These are phyloP conservation scores for Canavalia gladiata DNA, from an alignment of 306 rosid genomes.

Conservation along the genomic window DNA sequence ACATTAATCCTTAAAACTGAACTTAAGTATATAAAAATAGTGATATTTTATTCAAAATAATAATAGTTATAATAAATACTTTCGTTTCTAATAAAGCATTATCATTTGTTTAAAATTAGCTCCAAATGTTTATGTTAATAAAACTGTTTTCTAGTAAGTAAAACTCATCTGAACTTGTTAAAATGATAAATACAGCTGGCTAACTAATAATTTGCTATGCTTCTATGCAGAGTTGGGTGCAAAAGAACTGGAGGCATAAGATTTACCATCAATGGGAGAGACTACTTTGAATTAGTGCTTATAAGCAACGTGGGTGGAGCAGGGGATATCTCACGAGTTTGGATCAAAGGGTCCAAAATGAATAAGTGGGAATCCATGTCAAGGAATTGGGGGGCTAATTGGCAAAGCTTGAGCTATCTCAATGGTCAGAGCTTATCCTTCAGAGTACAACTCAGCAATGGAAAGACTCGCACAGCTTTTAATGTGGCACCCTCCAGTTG, in stretches of 20 bases:
- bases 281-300: slow-evolving; percentile 63
- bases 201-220: slow-evolving; percentile 9
- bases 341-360: slow-evolving; percentile 67
- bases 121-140: too few relatives aligned
- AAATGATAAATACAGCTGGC: not conserved
- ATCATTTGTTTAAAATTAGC: too few relatives aligned
- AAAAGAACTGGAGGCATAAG: slow-evolving; percentile 60
- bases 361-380: slow-evolving; percentile 66
- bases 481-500: slow-evolving; percentile 61
- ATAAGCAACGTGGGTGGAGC: slow-evolving; percentile 64
- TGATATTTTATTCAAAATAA: too few relatives aligned
- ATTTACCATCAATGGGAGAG: slow-evolving; percentile 61
- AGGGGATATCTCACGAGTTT: slow-evolving; percentile 63
- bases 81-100: too few relatives aligned
- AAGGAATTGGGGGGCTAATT: slow-evolving; percentile 66
- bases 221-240: slow-evolving; percentile 62
- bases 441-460: slow-evolving; percentile 58
- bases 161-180: not conserved
- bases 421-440: slow-evolving; percentile 71
- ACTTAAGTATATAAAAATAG: too few relatives aligned
- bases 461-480: slow-evolving; percentile 50
- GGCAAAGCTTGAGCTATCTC: slow-evolving; percentile 66
- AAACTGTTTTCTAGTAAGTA: not conserved
- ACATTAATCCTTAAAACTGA: too few relatives aligned
- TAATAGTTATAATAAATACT: too few relatives aligned